Evolutionary conservation across 805 yeast genomes (phyloP), one percentile per base, ranked within the genome.

Genomic region (Kurtzmaniella fragi): DNA sequence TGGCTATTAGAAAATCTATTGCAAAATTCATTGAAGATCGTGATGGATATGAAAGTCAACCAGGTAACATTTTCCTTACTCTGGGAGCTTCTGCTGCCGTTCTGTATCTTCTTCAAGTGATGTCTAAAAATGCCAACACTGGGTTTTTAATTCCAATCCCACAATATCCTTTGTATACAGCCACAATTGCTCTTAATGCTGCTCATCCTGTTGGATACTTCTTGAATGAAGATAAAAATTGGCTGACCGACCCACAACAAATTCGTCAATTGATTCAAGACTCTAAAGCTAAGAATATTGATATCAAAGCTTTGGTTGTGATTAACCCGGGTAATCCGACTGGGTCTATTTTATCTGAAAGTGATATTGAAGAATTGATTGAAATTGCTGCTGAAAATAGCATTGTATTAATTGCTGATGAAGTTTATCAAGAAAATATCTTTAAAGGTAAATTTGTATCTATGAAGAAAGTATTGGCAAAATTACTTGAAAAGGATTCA

Each of bases 311-410:
- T 42, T 66, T 95, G 39, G 98, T 91, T 2, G 86, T 93, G 12
- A 93, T 93, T 55, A 93, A 93, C 67, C 99, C 99, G 2, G 98
- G 99, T 42, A 93, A 93, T 64, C 99, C 99, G 46, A 93, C 99
- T 0, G 99, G 99, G 32, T 77, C 96, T 1, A 79, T 89, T 39
- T 70, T 93, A 42, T 61, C 75, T 8, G 71, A 69, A 37, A 75
- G 74, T 4, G 80, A 82, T 45, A 88, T 93, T 54, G 78, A 71
- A 31, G 82, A 80, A 32, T 73, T 93, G 39, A 70, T 93, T 42
- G 70, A 75, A 29, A 75, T 91, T 41, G 95, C 96, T 26, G 95
- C 95, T 13, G 81, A 82, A 55, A 66, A 88, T 48, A 89, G 95
- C 32, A 60, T 93, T 12, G 91, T 89, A 2, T 73, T 93, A 37